Evolutionary conservation across 345 rosid species (phyloP).

Genomic region (Conringia planisiliqua): DNA sequence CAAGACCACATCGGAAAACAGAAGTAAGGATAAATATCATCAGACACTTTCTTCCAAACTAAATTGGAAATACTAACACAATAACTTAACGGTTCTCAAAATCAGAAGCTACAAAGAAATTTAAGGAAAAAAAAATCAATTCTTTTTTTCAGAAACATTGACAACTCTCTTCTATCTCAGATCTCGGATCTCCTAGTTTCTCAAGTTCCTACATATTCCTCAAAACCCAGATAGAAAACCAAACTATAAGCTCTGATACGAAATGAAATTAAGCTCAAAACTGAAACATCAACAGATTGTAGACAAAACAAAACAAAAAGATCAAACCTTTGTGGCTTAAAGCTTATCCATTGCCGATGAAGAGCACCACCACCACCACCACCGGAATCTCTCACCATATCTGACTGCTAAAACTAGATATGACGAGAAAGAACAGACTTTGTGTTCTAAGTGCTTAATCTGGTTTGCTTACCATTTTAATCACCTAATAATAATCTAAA

Average conservation of each 20-base stretch:
- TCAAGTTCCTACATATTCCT: neutral
- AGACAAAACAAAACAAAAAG: neutral
- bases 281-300: neutral
- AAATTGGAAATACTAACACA: neutral
- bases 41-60: neutral
- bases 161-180: neutral
- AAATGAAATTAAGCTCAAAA: neutral
- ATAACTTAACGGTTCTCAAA: neutral
- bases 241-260: neutral
- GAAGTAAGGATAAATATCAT: neutral
- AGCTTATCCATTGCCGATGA: conserved; percentile 28
- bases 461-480: conserved; percentile 15
- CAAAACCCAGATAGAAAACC: conserved; percentile 16
- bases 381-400: conserved; percentile 24
- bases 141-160: neutral
- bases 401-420: neutral
- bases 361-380: conserved; percentile 14
- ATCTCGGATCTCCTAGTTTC: conserved; percentile 11
- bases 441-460: neutral
- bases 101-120: neutral
- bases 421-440: neutral
- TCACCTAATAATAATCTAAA: neutral
- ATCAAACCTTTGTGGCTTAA: conserved; percentile 33
- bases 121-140: neutral
- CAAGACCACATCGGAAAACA: neutral